Evolutionary conservation across 306 rosid species (phyloP).

Genomic region (Canavalia ensiformis): DNA sequence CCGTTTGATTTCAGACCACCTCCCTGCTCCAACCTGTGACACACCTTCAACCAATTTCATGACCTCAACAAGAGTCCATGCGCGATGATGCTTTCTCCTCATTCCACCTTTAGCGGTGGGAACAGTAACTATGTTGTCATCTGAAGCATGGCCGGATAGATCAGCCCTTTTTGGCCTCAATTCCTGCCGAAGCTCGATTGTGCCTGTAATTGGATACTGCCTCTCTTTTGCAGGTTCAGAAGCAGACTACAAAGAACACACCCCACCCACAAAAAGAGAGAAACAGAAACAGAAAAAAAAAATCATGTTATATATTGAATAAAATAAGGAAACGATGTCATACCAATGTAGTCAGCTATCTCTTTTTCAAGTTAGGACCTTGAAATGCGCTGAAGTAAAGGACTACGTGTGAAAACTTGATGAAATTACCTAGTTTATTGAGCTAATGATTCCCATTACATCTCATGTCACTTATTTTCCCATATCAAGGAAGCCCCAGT

Average conservation of each 20-base stretch:
- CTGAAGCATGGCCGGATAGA: conserved; percentile 60
- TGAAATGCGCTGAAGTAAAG: too few species aligned
- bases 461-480: background rate
- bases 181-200: conserved; percentile 57
- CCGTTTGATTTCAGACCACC: conserved; percentile 98
- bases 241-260: conserved; percentile 52
- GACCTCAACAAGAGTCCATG: conserved; percentile 95
- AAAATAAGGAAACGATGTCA: conserved; percentile 2
- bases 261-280: conserved; percentile 31
- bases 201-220: conserved; percentile 48
- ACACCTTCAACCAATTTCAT: conserved; percentile 92
- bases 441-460: conserved; percentile 5
- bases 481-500: conserved; percentile 15
- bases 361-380: background rate
- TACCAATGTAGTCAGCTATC: conserved; percentile 14
- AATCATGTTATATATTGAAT: conserved; percentile 8
- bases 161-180: conserved; percentile 55
- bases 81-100: conserved; percentile 96
- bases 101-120: conserved; percentile 87
- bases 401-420: background rate
- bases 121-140: conserved; percentile 61
- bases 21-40: conserved; percentile 89
- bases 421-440: background rate
- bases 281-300: background rate
- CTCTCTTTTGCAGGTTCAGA: conserved; percentile 64